phyloP scores from a whole-genome alignment of 2,329 filamentous ascomycete genomes.

The Neonectria faginata region DNA sequence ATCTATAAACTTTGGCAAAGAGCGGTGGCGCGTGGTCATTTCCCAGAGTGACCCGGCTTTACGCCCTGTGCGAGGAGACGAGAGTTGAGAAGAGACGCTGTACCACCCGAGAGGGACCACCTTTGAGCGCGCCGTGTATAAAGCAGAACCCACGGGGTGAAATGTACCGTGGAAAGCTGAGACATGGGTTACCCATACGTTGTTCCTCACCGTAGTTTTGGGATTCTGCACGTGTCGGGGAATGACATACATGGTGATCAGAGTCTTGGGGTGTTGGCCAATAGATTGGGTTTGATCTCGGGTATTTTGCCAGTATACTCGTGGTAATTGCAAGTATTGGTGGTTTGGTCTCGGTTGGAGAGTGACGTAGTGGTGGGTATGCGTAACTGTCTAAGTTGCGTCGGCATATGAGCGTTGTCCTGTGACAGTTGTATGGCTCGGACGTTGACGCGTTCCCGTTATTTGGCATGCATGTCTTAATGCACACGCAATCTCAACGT shows the following conservation, averaged over 20 bases:
- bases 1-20: neutral
- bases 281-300: neutral
- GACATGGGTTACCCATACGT: neutral
- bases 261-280: neutral
- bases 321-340: neutral
- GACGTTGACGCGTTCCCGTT: neutral
- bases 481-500: neutral
- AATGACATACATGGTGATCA: neutral
- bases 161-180: neutral
- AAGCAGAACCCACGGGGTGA: neutral
- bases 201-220: slow-evolving; percentile 2
- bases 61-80: slow-evolving; percentile 27
- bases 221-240: neutral
- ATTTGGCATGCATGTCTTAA: neutral
- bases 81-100: slow-evolving; percentile 32
- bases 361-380: neutral
- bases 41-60: slow-evolving; percentile 24
- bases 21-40: slow-evolving; percentile 36
- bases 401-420: neutral
- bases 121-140: neutral
- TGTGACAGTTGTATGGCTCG: neutral
- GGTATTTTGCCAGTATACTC: neutral
- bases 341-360: neutral
- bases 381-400: neutral
- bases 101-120: slow-evolving; percentile 21